Evolutionary conservation across 2,329 filamentous ascomycete genomes (phyloP), one percentile per base, ranked within the genome.

Genomic region (Thermoascus crustaceus): DNA sequence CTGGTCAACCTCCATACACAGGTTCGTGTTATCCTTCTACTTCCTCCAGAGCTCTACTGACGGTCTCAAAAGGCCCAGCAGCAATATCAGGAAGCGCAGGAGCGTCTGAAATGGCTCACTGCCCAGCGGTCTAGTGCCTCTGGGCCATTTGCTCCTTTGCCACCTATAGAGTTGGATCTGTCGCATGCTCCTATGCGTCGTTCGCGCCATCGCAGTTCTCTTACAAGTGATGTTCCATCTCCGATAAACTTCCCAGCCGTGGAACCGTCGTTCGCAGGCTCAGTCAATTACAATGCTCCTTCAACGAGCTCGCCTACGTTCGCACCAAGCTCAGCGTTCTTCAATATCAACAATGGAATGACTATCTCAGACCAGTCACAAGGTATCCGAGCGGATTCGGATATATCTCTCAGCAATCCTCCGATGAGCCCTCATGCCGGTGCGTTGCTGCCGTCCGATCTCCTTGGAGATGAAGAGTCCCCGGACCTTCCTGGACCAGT

Each of bases 381-480:
- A 17, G 46, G 53, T 9, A 49, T 55, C 42, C 55, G 71, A 18
- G 64, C 68, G 10, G 75, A 80, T 18, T 57, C 69, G 3, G 76
- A 79, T 27, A 58, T 60, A 13, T 51, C 76, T 38, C 72, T 72
- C 22, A 70, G 68, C 24, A 76, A 74, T 18, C 74, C 72, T 7
- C 73, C 74, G 8, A 80, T 80, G 75, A 79, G 75, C 48, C 77
- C 77, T 2, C 70, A 73, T 13, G 76, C 76, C 10, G 75, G 76
- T 42, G 69, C 73, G 17, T 55, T 80, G 13, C 57, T 81, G 5
- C 77, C 77, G 3, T 75, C 76, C 1, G 75, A 76, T 47, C 61
- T 81, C 8, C 69, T 78, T 32, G 71, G 71, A 3, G 72, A 76
- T 47, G 73, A 77, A 41, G 62, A 66, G 32, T 60, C 60, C 7